Base-by-base conservation (phyloP, 2,329 filamentous ascomycete species). In the Colletotrichum ledebouriae region DNA sequence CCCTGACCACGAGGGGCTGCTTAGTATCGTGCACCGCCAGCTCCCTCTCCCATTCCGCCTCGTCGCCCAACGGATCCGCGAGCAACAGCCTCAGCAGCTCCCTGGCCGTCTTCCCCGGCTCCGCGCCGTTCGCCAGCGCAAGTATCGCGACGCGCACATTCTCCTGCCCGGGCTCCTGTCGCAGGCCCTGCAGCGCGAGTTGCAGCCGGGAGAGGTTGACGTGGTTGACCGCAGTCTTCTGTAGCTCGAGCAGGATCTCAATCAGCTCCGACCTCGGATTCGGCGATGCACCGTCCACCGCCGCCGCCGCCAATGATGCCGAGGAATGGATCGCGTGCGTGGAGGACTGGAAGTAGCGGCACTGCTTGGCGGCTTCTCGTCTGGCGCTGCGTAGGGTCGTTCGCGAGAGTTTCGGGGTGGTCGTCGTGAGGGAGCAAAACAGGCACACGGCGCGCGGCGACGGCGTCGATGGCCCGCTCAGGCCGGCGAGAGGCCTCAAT, bases 141-240 rank as follows among this genome's bases (percentile, higher is more conserved):
- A 90, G 76, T 53, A 91, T 80, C 13, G 88, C 88, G 64, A 91
- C 81, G 17, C 88, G 82, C 37, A 90, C 82, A 2, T 85, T 82
- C 75, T 90, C 89, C 41, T 83, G 75, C 4, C 89, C 89, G 0
- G 86, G 78, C 2, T 77, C 74, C 74, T 90, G 86, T 39, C 85
- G 84, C 67, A 91, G 76, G 22, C 91, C 89, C 71, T 88, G 85
- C 22, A 93, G 80, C 12, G 92, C 92, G 72, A 95, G 85, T 77
- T 93, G 90, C 52, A 94, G 76, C 63, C 90, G 85, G 34, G 91
- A 88, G n/a, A 90, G 84, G 74, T 91, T 91, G 60, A 92, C 84
- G 72, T 89, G 85, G 66, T 84, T 86, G 25, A 87, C 84, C 2
- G 89, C 88, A 56, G 87, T 81, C 59, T 85, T 86, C 73, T 91